Evolutionary conservation across 2,329 filamentous ascomycete genomes (phyloP).

Genomic region (Fusarium sp.): DNA sequence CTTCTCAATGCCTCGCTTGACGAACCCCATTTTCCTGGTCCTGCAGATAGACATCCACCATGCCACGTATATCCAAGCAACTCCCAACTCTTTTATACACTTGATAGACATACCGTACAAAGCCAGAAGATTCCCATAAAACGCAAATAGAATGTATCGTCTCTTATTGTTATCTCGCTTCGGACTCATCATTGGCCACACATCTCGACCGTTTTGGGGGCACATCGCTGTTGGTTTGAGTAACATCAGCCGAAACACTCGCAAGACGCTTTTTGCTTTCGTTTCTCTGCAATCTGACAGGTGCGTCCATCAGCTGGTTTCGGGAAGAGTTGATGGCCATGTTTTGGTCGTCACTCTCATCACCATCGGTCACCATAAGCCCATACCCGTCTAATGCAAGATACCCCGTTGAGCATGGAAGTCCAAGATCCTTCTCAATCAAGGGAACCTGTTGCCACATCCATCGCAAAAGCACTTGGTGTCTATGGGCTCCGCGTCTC

Average conservation of each 20-base stretch:
- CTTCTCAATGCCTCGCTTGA: background rate
- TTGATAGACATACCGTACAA: background rate
- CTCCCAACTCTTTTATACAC: background rate
- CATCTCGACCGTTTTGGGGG: slow-evolving; percentile 24
- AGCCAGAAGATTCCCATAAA: background rate
- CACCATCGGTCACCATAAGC: slow-evolving; percentile 2
- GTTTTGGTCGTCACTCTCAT: slow-evolving; percentile 21
- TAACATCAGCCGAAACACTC: slow-evolving; percentile 14
- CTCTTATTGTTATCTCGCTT: background rate
- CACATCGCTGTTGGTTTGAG: background rate
- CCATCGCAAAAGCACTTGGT: slow-evolving; percentile 43
- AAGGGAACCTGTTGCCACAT: slow-evolving; percentile 32
- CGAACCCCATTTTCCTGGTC: no score
- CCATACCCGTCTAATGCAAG: background rate
- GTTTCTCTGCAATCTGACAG: slow-evolving; percentile 2
- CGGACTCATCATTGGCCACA: background rate
- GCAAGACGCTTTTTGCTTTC: slow-evolving; percentile 33
- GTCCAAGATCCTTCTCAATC: slow-evolving; percentile 34
- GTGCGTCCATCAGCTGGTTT: background rate
- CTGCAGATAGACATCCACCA: slow-evolving; percentile 2
- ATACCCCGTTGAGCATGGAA: slow-evolving; percentile 10
- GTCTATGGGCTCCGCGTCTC: slow-evolving; percentile 28
- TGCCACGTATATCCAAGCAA: slow-evolving; percentile 30
- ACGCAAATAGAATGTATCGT: background rate
- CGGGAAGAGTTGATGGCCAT: background rate